Evolutionary conservation across 805 yeast species (phyloP), one percentile per base, ranked within the genome.

Genomic region (Saccharomycopsis capsularis): DNA sequence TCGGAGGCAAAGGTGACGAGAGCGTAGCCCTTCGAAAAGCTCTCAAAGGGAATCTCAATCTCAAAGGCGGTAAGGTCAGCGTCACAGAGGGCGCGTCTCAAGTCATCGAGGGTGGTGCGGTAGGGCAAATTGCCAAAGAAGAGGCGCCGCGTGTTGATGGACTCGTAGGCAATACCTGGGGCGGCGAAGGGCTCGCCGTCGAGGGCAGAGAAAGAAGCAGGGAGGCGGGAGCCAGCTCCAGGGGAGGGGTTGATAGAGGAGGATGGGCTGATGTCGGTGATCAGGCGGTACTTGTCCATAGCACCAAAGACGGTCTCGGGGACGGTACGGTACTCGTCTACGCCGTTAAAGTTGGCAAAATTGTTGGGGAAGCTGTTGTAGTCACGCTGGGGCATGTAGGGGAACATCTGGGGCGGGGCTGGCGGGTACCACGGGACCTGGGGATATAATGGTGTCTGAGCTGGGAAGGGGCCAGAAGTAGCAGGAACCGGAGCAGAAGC

Each of bases 1-100:
- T 66, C 69, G 35, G 69, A 61, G 1, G 68, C 68, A 22, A 78
- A 79, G 3, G 74, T 68, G 1, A 79, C 85, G 42, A 82, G 73
- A 1, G 87, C 88, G 66, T 78, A 82, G 1, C 89, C 88, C 56
- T 79, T 73, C 29, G 69, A 60, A 11, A 78, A 77, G 40, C 65
- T 66, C 2, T 51, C 56, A 41, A 61, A 58, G n/a, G 72, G 69
- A 19, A 71, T 67, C 44, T 71, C 74, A 22, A 70, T 69, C 9
- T 65, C 57, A 19, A 48, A 43, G 15, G 29, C 32, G 5, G 21
- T 34, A 4, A 46, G 27, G 7, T 36, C 40, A 4, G 30, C 13
- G 4, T 36, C 29, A 13, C 34, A 13, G 21, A 46, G 34, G 7
- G 21, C 19, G 25, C 36, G 34, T 54, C 56, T 19, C 30, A 52